Evolutionary conservation across 116 monocot genomes (phyloP).

Genomic region (Zostera marina): DNA sequence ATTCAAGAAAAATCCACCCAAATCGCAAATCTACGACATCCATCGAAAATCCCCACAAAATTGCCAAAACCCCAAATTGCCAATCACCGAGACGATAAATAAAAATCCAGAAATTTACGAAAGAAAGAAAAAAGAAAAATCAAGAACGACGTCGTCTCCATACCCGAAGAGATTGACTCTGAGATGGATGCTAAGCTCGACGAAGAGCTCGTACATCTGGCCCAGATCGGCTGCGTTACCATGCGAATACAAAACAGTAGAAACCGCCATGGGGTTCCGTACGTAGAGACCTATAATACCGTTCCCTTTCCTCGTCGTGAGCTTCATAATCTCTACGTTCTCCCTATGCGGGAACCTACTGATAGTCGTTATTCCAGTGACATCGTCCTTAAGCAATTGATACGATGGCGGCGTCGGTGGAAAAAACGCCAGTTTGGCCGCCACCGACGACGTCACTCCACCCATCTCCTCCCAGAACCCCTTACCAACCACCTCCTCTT

Average conservation of each 20-base stretch:
- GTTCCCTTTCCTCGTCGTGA: slow-evolving; percentile 33
- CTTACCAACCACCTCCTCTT: too few relatives aligned
- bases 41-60: too few relatives aligned
- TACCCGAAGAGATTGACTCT: slow-evolving; percentile 61
- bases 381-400: slow-evolving; percentile 20
- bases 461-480: slow-evolving; percentile 40
- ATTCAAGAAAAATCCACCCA: too few relatives aligned
- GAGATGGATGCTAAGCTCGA: slow-evolving; percentile 58
- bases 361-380: slow-evolving; percentile 23
- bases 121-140: background rate
- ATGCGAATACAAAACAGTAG: slow-evolving; percentile 63
- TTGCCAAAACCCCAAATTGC: background rate
- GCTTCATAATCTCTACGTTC: slow-evolving; percentile 45
- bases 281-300: slow-evolving; percentile 48
- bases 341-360: slow-evolving; percentile 47
- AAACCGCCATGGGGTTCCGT: slow-evolving; percentile 39
- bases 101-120: background rate
- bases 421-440: slow-evolving; percentile 74
- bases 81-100: background rate
- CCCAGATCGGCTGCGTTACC: slow-evolving; percentile 77
- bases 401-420: slow-evolving; percentile 63
- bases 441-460: slow-evolving; percentile 65
- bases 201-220: slow-evolving; percentile 69
- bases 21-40: too few relatives aligned
- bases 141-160: background rate